phyloP scores from a whole-genome alignment of 1,139 yeast species.

The Debaryomycetaceae sp. region DNA sequence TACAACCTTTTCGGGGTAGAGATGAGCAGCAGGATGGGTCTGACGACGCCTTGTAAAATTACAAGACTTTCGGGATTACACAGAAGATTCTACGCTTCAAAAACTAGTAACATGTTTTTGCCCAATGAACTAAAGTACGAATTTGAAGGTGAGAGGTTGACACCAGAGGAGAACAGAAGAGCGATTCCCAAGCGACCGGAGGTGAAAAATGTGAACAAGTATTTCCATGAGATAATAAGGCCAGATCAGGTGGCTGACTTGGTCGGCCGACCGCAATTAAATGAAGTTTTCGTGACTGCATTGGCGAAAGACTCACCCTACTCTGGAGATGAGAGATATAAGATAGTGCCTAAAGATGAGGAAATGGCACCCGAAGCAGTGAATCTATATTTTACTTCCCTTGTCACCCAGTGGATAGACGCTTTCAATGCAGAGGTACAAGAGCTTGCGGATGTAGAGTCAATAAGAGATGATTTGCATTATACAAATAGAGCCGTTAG shows the following conservation, averaged over 20 bases:
- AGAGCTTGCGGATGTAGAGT: slow-evolving; percentile 14
- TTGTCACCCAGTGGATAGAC: slow-evolving; percentile 29
- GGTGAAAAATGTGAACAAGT: slow-evolving; percentile 13
- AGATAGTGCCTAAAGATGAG: slow-evolving; percentile 18
- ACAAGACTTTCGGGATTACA: not conserved
- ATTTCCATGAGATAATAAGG: slow-evolving; percentile 28
- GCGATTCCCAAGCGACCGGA: slow-evolving; percentile 34
- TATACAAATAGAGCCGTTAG: slow-evolving; percentile 7
- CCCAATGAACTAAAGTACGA: slow-evolving; percentile 29
- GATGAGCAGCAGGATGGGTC: no score
- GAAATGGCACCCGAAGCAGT: slow-evolving; percentile 11
- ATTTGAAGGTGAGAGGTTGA: slow-evolving; percentile 32
- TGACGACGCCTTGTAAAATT: no score
- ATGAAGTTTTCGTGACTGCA: slow-evolving; percentile 29
- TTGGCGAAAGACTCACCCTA: slow-evolving; percentile 28
- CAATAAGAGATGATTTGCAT: slow-evolving; percentile 2
- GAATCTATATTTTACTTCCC: slow-evolving; percentile 25
- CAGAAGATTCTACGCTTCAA: not conserved
- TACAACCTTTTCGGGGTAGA: no score
- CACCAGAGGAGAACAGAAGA: slow-evolving; percentile 27
- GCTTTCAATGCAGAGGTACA: slow-evolving; percentile 22
- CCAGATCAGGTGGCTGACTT: slow-evolving; percentile 38
- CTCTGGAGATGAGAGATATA: slow-evolving; percentile 24
- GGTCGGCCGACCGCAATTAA: slow-evolving; percentile 21
- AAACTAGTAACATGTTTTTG: slow-evolving; percentile 22